Conservation (phyloP, 1,139 yeast species). For the Pneumocystis wakefieldiae region DNA sequence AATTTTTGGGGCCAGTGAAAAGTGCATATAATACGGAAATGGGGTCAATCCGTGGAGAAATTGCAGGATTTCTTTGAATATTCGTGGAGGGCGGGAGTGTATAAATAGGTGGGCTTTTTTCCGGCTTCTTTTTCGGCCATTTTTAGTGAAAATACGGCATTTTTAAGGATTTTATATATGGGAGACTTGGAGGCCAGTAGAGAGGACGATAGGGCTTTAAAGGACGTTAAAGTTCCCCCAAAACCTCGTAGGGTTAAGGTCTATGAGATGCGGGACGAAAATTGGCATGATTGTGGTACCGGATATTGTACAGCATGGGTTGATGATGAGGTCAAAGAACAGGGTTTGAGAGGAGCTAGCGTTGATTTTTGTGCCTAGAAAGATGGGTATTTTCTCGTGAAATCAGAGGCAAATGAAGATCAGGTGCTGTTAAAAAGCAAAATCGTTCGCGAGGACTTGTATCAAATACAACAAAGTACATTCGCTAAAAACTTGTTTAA, state of each 20-base stretch:
- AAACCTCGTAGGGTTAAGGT: slow-evolving; percentile 74
- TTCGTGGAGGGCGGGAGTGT: background rate
- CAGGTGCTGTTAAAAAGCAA: slow-evolving; percentile 49
- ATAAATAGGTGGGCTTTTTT: background rate
- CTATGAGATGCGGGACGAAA: slow-evolving; percentile 62
- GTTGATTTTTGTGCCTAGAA: slow-evolving; percentile 5
- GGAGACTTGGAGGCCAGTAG: no score
- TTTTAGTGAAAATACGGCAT: background rate
- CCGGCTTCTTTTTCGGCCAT: background rate
- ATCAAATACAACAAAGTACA: slow-evolving; percentile 63
- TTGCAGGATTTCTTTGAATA: background rate
- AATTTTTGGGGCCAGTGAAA: background rate
- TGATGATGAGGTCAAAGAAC: slow-evolving; percentile 18
- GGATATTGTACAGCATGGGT: slow-evolving; percentile 74
- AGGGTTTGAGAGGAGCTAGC: slow-evolving; percentile 9
- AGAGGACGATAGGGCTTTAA: background rate
- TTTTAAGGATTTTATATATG: no score
- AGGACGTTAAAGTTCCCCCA: slow-evolving; percentile 21
- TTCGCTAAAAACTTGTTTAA: background rate
- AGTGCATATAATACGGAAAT: background rate
- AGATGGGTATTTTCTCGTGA: slow-evolving; percentile 52
- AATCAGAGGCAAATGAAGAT: slow-evolving; percentile 49
- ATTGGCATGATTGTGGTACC: slow-evolving; percentile 88
- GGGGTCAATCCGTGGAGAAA: background rate
- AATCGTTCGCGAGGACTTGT: slow-evolving; percentile 62